Evolutionary conservation across 768 basidiomycete species (phyloP).

Genomic region (Filobasidium floriforme): DNA sequence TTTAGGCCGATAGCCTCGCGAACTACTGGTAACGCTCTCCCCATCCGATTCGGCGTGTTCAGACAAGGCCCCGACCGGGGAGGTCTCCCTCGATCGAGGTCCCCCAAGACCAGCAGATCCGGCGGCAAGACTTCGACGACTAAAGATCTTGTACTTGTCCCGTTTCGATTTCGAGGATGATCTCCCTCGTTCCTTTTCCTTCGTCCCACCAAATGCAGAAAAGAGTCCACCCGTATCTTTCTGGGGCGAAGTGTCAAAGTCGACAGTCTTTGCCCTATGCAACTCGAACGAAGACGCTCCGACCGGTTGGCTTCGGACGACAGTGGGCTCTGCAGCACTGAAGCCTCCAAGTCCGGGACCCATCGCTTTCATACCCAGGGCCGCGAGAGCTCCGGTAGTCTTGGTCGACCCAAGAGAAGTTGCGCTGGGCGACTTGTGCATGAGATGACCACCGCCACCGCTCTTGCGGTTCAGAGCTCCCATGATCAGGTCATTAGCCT

Average conservation of each 20-base stretch:
- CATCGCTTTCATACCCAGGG: constrained; percentile 46
- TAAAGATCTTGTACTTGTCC: constrained; percentile 49
- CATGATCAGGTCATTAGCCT: constrained; percentile 50
- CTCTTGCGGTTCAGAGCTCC: constrained; percentile 53
- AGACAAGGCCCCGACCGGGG: constrained; percentile 50
- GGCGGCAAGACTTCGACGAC: constrained; percentile 53
- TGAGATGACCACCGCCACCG: constrained; percentile 32
- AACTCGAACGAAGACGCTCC: constrained; percentile 11
- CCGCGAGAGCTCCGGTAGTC: constrained; percentile 27
- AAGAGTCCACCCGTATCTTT: not conserved
- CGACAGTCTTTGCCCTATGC: not conserved
- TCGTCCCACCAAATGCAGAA: not conserved
- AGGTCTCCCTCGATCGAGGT: constrained; percentile 32
- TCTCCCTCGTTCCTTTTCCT: constrained; percentile 11
- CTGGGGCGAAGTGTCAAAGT: not conserved
- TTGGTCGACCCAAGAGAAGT: constrained; percentile 14
- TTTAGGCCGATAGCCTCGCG: constrained; percentile 60
- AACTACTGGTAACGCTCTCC: constrained; percentile 29
- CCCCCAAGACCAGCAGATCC: constrained; percentile 1
- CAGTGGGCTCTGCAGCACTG: not conserved
- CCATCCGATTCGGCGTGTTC: constrained; percentile 54
- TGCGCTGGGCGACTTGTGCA: constrained; percentile 24
- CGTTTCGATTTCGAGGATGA: constrained; percentile 2
- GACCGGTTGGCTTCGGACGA: constrained; percentile 9
- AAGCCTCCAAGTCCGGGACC: constrained; percentile 6